A percentile compares a stretch with the other conserved stretches of the same genome.
These are phyloP conservation scores for Huntiella moniliformis DNA, from an alignment of 2,329 filamentous ascomycete species.

Conservation along the genomic window DNA sequence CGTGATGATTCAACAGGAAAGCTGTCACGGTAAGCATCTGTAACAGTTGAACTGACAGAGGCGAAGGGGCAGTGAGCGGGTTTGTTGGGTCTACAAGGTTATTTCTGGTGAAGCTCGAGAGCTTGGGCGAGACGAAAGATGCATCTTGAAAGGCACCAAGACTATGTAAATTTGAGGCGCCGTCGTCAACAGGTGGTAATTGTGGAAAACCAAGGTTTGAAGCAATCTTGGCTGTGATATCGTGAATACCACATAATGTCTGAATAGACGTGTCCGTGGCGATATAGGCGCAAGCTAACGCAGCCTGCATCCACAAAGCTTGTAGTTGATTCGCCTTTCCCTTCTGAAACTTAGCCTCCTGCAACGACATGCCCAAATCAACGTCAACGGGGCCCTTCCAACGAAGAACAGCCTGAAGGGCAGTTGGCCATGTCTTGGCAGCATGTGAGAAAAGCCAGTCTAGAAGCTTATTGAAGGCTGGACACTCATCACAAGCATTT, in stretches of 20 bases:
- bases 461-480: conserved; percentile 51
- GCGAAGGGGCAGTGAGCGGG: conserved; percentile 3
- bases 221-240: conserved; percentile 19
- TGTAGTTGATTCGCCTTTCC: conserved; percentile 40
- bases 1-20: conserved; percentile 32
- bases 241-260: conserved; percentile 24
- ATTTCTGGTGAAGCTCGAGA: conserved; percentile 19
- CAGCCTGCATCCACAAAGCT: conserved; percentile 45
- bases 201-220: conserved; percentile 34
- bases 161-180: conserved; percentile 11
- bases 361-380: conserved; percentile 42
- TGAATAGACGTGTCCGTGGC: conserved; percentile 40
- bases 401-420: conserved; percentile 43
- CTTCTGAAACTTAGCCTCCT: conserved; percentile 37
- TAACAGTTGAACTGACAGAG: conserved; percentile 12
- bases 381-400: conserved; percentile 59
- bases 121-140: conserved; percentile 14
- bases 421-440: conserved; percentile 38
- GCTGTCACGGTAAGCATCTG: conserved; percentile 34
- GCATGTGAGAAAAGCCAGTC: conserved; percentile 47
- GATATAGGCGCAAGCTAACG: conserved; percentile 48
- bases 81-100: conserved; percentile 8
- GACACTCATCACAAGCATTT: conserved; percentile 21
- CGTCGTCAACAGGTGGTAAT: conserved; percentile 28
- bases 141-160: conserved; percentile 13